Evolutionary conservation across 192 early-diverging fungal species (phyloP), one percentile per base, ranked within the genome.

Genomic region (Phlyctochytrium planicorne): DNA sequence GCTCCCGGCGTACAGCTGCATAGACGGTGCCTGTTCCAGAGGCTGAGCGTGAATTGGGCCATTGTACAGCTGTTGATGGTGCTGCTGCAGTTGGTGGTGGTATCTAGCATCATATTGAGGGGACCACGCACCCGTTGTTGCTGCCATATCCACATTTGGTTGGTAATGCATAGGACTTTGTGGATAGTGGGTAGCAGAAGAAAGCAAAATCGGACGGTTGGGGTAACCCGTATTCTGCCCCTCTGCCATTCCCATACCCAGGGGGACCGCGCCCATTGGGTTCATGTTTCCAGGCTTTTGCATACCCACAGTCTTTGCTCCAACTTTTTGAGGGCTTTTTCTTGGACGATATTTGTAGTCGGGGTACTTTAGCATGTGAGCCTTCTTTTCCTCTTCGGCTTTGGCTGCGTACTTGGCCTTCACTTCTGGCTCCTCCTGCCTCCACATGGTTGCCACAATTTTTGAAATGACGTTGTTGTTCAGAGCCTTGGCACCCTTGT

Each of bases 331-430:
- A 4, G 71, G 71, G 47, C 63, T 65, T 55, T 85, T 85, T 27
- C 80, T 69, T 25, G 85, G 85, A 31, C 72, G 52, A 65, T 87
- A 87, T 71, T 84, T 87, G 76, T 87, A 87, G 63, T 83, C 85
- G 25, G 85, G 85, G 63, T 84, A 76, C 52, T 72, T 75, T 30
- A 80, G 53, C 73, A 78, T 74, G 62, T 87, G 85, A 29, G 71
- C 70, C 29, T 67, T 67, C 57, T 82, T 80, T 62, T 82, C 82
- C 60, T 80, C 78, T 53, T 84, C 78, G 17, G 85, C 85, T 23
- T 69, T 70, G 25, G 62, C 67, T 34, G 78, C 71, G 59, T 82
- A 87, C 23, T 73, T 62, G 20, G 66, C 72, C 71, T 84, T 84
- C 25, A 81, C 71, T 61, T 80, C 76, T n/a, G 79, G 66, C 31